phyloP scores from a whole-genome alignment of 257 asterid species.

The Lantana camara region DNA sequence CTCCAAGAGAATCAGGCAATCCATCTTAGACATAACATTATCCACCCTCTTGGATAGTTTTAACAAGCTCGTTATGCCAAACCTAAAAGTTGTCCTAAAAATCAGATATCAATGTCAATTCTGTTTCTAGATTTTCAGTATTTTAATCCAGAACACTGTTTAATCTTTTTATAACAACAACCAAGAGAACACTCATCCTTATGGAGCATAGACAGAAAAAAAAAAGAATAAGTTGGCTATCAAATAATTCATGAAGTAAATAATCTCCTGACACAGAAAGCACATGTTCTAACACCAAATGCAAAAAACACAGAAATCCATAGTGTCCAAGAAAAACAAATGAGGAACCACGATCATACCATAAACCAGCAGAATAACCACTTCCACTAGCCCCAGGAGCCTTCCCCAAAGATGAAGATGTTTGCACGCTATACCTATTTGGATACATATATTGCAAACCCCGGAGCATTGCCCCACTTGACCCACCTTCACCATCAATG shows the following conservation, averaged over 20 bases:
- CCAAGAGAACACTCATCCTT: not conserved
- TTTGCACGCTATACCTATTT: conserved; percentile 49
- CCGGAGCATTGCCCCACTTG: too few relatives aligned
- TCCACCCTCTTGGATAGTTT: too few relatives aligned
- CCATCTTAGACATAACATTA: not conserved
- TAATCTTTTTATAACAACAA: not conserved
- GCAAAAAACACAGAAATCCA: not conserved
- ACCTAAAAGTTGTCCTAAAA: too few relatives aligned
- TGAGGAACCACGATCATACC: conserved; percentile 46
- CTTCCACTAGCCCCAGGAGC: conserved; percentile 39
- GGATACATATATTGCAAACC: too few relatives aligned
- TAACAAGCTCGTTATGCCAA: too few relatives aligned
- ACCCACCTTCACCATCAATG: too few relatives aligned
- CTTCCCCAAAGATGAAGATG: conserved; percentile 40
- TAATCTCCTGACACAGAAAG: not conserved
- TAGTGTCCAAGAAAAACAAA: not conserved
- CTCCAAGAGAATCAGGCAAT: not conserved
- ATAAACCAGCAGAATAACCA: conserved; percentile 38
- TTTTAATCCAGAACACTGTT: not conserved
- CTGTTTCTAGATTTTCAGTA: not conserved
- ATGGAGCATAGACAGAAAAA: not conserved
- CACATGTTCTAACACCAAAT: conserved; percentile 13
- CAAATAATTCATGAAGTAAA: not conserved
- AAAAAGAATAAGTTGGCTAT: not conserved
- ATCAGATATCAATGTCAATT: not conserved